Base-by-base conservation (phyloP, 73 alveolate species). In the Diophrys appendiculata region DNA sequence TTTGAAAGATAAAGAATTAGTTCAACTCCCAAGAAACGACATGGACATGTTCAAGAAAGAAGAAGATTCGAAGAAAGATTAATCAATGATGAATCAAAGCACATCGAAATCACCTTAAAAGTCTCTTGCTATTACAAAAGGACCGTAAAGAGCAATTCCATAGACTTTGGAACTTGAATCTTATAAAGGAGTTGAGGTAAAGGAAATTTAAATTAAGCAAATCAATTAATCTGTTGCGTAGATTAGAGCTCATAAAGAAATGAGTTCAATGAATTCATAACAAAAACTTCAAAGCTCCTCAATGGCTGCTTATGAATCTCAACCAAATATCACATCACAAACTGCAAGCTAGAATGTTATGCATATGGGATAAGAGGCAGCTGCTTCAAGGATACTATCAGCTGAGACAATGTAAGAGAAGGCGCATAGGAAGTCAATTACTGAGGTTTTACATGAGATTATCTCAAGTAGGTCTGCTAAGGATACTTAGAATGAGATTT, bases 151-250 rank as follows among this genome's bases (percentile, higher is more conserved):
- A 69, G 69, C 80, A 0, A 84, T 84, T 26, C 82, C 82, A 65
- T 83, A 84, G 52, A 76, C 84, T 2, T 53, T 84, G 33, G 92
- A 84, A 22, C 64, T 84, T 2, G 92, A 84, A 26, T 34, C 71
- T 23, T 84, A 84, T 33, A 82, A 88, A 82, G 95, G 91, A 33
- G 86, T 88, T 1, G 89, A 88, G 65, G 90, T 88, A 2, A 76
- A 80, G 64, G 95, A 83, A 35, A 81, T 88, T 33, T 68, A 88
- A 52, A 71, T 76, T 25, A 82, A 76, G 71, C 82, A 81, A 11
- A 54, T 88, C 60, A 87, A 88, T 30, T 71, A 87, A 56, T 65
- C 78, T 34, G 83, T 88, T 29, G 95, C 91, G 27, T 80, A 88
- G 56, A 88, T 88, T 52, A 60, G 95, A 73, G 91, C 91, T 2